A percentile compares a stretch with the other conserved stretches of the same genome.
These are phyloP conservation scores for Stromatinia cepivora DNA, from an alignment of 2,329 filamentous ascomycete species.

Conservation along the genomic window DNA sequence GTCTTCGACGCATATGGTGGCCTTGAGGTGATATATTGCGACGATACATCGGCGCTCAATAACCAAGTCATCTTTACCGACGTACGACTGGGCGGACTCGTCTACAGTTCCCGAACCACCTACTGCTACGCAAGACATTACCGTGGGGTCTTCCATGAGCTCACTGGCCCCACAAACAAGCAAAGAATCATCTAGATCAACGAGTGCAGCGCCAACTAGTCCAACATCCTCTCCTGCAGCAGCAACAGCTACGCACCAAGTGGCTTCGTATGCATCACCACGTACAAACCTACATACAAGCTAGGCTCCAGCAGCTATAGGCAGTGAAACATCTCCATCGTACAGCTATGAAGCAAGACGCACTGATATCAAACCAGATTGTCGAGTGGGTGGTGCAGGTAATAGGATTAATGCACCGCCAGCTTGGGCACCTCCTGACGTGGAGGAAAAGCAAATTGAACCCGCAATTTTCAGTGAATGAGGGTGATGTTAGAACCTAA, in stretches of 20 bases:
- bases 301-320: not conserved
- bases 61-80: not conserved
- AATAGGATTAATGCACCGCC: not conserved
- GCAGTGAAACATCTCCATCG: not conserved
- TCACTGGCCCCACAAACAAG: not conserved
- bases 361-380: not conserved
- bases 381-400: not conserved
- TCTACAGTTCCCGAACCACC: not conserved
- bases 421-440: not conserved
- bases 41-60: not conserved
- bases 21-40: not conserved
- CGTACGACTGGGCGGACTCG: not conserved
- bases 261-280: slow-evolving; percentile 1
- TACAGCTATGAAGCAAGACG: not conserved
- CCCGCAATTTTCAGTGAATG: not conserved
- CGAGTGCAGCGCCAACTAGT: not conserved
- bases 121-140: not conserved
- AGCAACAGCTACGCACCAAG: not conserved
- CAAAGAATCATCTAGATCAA: not conserved
- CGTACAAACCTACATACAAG: not conserved
- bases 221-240: no score
- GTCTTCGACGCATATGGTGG: not conserved
- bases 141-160: not conserved
- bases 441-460: no score
- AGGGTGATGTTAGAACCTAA: not conserved